phyloP scores from a whole-genome alignment of 139 green algal species.

The Monoraphidium neglectum region DNA sequence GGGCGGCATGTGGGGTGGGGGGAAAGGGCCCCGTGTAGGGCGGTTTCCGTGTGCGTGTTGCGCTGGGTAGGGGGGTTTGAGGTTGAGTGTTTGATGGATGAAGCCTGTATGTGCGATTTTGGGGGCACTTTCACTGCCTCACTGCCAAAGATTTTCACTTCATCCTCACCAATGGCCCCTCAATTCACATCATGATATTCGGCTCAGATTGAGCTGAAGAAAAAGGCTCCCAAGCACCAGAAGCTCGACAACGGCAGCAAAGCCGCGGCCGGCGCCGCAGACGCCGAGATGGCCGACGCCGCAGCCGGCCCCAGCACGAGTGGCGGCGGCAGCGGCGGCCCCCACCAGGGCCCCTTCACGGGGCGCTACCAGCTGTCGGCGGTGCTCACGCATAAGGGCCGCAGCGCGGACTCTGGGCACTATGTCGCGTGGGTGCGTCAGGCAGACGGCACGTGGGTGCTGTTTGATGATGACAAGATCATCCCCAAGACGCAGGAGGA shows the following conservation, averaged over 20 bases:
- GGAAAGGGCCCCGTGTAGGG: background rate
- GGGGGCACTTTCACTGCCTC: no score
- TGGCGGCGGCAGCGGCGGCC: background rate
- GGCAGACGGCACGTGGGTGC: conserved; percentile 85
- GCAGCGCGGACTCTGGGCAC: conserved; percentile 94
- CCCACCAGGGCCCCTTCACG: conserved; percentile 35
- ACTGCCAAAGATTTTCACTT: no score
- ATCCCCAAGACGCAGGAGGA: conserved; percentile 86
- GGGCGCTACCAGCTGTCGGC: conserved; percentile 90
- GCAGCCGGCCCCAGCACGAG: conserved; percentile 3
- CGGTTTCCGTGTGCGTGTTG: background rate
- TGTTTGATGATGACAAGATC: conserved; percentile 96
- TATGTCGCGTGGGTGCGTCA: conserved; percentile 97
- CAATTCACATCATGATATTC: no score
- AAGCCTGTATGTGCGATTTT: no score
- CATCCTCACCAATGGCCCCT: no score
- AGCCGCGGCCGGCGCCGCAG: conserved; percentile 19
- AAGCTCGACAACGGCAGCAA: background rate
- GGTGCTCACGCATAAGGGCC: conserved; percentile 98
- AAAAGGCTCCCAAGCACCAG: no score
- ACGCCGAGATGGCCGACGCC: conserved; percentile 70
- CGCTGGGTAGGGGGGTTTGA: background rate
- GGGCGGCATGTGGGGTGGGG: conserved; percentile 1
- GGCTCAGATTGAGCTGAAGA: no score
- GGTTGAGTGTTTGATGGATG: no score